These are phyloP conservation scores for Boletus sp. DNA, from an alignment of 768 basidiomycete genomes.

Conservation along the genomic window DNA sequence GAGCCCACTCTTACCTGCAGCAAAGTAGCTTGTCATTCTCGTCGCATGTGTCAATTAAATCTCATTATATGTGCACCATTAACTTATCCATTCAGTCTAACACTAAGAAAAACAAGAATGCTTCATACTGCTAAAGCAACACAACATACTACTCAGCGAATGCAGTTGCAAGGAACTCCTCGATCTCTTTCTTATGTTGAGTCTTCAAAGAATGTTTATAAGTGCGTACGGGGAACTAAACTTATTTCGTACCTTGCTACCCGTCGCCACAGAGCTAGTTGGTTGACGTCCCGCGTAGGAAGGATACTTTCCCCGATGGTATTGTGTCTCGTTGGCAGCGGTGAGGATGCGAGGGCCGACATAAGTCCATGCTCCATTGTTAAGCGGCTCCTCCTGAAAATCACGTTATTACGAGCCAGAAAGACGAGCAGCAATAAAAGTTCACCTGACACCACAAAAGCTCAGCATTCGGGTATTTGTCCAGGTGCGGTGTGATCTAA, in stretches of 20 bases:
- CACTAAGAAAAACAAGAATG: neutral
- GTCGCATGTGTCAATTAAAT: no score
- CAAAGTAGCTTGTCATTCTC: no score
- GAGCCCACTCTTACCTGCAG: no score
- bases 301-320: constrained; percentile 91
- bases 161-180: constrained; percentile 63
- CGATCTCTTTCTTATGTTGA: constrained; percentile 91
- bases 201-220: constrained; percentile 36
- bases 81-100: constrained; percentile 7
- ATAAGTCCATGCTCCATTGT: constrained; percentile 98
- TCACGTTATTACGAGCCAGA: constrained; percentile 1
- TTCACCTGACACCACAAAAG: constrained; percentile 86
- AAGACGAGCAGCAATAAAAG: neutral
- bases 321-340: constrained; percentile 83
- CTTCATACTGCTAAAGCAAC: neutral
- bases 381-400: constrained; percentile 84
- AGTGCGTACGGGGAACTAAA: neutral
- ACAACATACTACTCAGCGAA: constrained; percentile 39
- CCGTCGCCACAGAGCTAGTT: constrained; percentile 88
- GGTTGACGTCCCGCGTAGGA: constrained; percentile 91
- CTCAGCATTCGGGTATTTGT: constrained; percentile 94
- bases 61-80: neutral
- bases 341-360: constrained; percentile 92
- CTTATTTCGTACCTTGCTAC: constrained; percentile 65
- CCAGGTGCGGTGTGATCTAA: constrained; percentile 88